These are phyloP conservation scores for Mycosphaerelloides madeirae DNA, from an alignment of 2,329 filamentous ascomycete species.

Conservation along the genomic window DNA sequence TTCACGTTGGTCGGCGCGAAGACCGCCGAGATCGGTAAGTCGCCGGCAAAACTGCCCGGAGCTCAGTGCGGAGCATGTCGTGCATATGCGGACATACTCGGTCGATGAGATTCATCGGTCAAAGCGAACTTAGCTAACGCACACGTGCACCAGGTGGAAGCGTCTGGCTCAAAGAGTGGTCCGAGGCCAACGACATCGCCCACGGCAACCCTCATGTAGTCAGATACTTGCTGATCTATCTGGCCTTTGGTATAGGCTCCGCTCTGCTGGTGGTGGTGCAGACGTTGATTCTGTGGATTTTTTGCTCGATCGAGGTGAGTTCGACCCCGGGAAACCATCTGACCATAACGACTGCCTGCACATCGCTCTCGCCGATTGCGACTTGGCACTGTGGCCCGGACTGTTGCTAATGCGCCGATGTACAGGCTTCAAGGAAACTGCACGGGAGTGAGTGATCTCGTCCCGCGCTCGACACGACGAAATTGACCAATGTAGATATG, in stretches of 20 bases:
- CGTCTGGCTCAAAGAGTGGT: slow-evolving; percentile 92
- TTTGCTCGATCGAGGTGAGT: slow-evolving; percentile 92
- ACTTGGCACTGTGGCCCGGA: slow-evolving; percentile 20
- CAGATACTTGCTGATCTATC: slow-evolving; percentile 92
- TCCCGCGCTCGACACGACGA: too few species aligned
- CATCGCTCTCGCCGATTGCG: slow-evolving; percentile 9
- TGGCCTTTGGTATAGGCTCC: slow-evolving; percentile 85
- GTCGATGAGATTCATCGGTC: slow-evolving; percentile 7
- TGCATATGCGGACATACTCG: slow-evolving; percentile 20
- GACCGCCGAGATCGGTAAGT: slow-evolving; percentile 70
- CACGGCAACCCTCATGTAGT: slow-evolving; percentile 71
- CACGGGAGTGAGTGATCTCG: slow-evolving; percentile 62
- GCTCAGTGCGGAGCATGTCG: neutral
- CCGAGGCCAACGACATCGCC: slow-evolving; percentile 66
- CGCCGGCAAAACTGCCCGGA: neutral
- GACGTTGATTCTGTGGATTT: slow-evolving; percentile 80
- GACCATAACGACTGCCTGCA: slow-evolving; percentile 13
- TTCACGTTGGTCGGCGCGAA: slow-evolving; percentile 73
- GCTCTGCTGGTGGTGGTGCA: slow-evolving; percentile 82
- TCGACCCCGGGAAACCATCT: slow-evolving; percentile 1
- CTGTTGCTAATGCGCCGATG: slow-evolving; percentile 19
- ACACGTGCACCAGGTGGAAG: slow-evolving; percentile 57
- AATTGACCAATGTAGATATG: slow-evolving; percentile 45
- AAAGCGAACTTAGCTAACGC: slow-evolving; percentile 11
- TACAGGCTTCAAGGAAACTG: slow-evolving; percentile 82